Evolutionary conservation across 148 eudicot species (phyloP).

Genomic region (Camellia granthamiana): DNA sequence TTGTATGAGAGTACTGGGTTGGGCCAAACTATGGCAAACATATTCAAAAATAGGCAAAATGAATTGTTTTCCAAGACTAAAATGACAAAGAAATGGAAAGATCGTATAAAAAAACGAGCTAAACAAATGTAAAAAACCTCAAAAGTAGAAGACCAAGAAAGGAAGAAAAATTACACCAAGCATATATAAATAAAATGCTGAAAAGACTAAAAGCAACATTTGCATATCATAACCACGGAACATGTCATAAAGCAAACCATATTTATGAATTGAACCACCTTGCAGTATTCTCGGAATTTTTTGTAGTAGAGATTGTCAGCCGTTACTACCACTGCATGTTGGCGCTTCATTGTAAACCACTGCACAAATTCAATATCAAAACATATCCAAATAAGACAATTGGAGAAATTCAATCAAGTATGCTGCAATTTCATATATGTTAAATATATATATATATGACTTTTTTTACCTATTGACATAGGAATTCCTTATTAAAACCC

Average conservation of each 20-base stretch:
- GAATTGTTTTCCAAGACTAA: neutral
- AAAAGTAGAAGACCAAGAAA: neutral
- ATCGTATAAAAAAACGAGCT: neutral
- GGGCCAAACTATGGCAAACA: neutral
- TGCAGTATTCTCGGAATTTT: conserved; percentile 74
- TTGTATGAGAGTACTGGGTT: too few species aligned
- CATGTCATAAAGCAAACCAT: neutral
- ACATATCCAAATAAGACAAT: conserved; percentile 4
- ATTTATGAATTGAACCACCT: conserved; percentile 39
- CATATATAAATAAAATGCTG: neutral
- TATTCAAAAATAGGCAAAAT: neutral
- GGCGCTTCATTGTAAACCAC: conserved; percentile 99
- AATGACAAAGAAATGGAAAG: neutral
- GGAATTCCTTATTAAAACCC: neutral
- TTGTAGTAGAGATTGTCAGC: conserved; percentile 87
- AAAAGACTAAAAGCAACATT: neutral
- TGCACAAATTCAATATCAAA: conserved; percentile 32
- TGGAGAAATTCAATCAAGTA: neutral
- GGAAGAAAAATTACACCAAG: neutral
- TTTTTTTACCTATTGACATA: neutral
- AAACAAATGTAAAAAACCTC: neutral
- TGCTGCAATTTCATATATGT: neutral
- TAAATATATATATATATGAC: neutral
- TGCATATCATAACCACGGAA: neutral
- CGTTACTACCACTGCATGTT: conserved; percentile 68